These are phyloP conservation scores for Aspergillus sp. DNA, from an alignment of 2,329 filamentous ascomycete species.

Conservation along the genomic window DNA sequence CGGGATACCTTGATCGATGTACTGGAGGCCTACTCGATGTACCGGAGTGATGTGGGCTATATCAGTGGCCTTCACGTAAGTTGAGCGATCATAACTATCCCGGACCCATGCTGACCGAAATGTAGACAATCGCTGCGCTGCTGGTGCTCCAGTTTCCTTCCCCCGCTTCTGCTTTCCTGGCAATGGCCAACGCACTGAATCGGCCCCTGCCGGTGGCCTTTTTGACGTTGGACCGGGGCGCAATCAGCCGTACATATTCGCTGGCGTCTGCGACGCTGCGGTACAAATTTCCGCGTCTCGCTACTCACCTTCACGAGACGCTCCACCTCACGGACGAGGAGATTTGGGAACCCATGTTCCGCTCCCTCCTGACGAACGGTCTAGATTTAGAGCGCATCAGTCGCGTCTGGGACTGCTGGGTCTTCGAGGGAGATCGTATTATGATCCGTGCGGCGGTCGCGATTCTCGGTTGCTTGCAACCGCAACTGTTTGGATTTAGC, in stretches of 20 bases:
- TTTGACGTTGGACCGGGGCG: conserved; percentile 55
- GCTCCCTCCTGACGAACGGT: conserved; percentile 51
- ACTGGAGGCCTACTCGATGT: conserved; percentile 61
- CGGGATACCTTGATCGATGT: conserved; percentile 57
- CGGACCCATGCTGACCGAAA: conserved; percentile 1
- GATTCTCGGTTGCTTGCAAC: conserved; percentile 41
- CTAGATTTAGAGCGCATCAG: conserved; percentile 53
- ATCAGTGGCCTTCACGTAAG: conserved; percentile 57
- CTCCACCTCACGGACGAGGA: conserved; percentile 40
- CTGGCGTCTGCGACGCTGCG: conserved; percentile 55
- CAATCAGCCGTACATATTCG: conserved; percentile 54
- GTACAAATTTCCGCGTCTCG: conserved; percentile 57
- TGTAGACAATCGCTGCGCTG: conserved; percentile 54
- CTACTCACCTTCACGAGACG: conserved; percentile 49
- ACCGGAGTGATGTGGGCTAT: conserved; percentile 62
- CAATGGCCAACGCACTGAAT: conserved; percentile 61
- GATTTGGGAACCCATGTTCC: conserved; percentile 54
- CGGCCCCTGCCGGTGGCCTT: conserved; percentile 60
- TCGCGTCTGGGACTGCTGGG: conserved; percentile 60
- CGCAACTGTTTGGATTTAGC: conserved; percentile 40
- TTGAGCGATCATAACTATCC: background rate
- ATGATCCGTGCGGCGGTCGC: conserved; percentile 46
- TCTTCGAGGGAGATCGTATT: conserved; percentile 58
- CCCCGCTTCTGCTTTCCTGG: conserved; percentile 54
- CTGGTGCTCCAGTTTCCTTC: conserved; percentile 56